Evolutionary conservation across 768 basidiomycete genomes (phyloP), one percentile per base, ranked within the genome.

Genomic region (Lactarius pseudohatsudake): DNA sequence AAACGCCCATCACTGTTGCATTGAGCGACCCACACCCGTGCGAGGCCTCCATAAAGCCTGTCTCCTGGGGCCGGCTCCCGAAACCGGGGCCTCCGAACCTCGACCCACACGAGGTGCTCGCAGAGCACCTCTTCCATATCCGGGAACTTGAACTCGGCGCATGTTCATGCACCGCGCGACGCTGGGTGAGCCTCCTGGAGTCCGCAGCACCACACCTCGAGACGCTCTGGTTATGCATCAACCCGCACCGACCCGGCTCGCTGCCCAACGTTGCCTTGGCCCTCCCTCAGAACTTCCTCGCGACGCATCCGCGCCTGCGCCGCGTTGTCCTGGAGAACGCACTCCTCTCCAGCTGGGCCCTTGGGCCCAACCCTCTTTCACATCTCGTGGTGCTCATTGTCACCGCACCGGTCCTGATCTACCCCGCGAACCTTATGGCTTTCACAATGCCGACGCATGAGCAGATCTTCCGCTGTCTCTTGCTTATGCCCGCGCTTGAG

Each of bases 91-190:
- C 11, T 13, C 47, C 47, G 47, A 26, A 11, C 11, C 50, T 67
- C 11, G 66, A 67, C 40, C 61, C 66, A 2, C 9, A 40, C 36
- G 58, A 59, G 45, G 62, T 67, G 40, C 66, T 67, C 40, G n/a
- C 58, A 10, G 45, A 64, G 7, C 62, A 67, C 32, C 66, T 67
- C 40, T 67, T 55, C 22, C 66, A 67, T 15, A 67, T 67, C 53
- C 50, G 45, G 28, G 62, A 64, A 36, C 61, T 18, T 59, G 66
- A 61, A 57, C 57, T 8, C 30, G 28, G 30, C 50, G 62, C n/a
- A 45, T 67, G 66, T 50, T 43, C 26, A 4, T 50, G 20, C 57
- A 43, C 11, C 15, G 36, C 59, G 5, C 7, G 41, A 10, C 66
- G 40, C 4, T 67, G 61, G 61, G 50, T 67, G 11, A 18, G 22